Evolutionary conservation across 1,139 yeast species (phyloP), one percentile per base, ranked within the genome.

Genomic region (Starmera stellimalicola): DNA sequence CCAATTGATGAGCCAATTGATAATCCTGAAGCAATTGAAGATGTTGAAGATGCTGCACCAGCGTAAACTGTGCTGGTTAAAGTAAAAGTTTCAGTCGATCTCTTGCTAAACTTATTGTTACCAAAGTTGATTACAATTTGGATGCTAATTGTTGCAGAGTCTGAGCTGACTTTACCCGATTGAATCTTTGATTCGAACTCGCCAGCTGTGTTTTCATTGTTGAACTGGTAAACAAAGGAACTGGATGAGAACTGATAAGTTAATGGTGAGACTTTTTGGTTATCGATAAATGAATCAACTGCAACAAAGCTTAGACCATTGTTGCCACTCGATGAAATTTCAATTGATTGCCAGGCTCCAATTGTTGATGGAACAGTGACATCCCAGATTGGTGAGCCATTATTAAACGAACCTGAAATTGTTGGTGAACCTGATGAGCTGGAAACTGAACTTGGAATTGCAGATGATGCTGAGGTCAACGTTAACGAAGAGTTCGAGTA

Each of bases 361-460:
- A 30, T 15, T 10, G 14, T 23, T 18, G 31, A 26, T 23, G 36
- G 36, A 15, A 33, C 16, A 6, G n/a, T 4, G 10, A 27, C 16
- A 24, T 23, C 24, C 36, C 36, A 33, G 5, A 15, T n/a, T 33
- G 31, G 30, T 9, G 33, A 23, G 16, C 27, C 31, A n/a, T 16
- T 19, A 12, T 25, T 15, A 11, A 28, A 33, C 7, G 36, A 30
- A 18, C 33, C 36, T 20, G 26, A 18, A 9, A 33, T 30, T 11
- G 29, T 27, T 30, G 36, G 36, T 11, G 16, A 16, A 7, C 28
- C 3, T 10, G 27, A 9, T 6, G 20, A 30, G 12, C 18, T 14
- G 8, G 14, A n/a, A 18, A 17, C n/a, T 16, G 30, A 22, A 18
- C 23, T 4, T 7, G 22, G 12, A n/a, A 10, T 5, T 15, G 18